These are phyloP conservation scores for Ogataea chonburiensis DNA, from an alignment of 805 yeast genomes.

Conservation along the genomic window DNA sequence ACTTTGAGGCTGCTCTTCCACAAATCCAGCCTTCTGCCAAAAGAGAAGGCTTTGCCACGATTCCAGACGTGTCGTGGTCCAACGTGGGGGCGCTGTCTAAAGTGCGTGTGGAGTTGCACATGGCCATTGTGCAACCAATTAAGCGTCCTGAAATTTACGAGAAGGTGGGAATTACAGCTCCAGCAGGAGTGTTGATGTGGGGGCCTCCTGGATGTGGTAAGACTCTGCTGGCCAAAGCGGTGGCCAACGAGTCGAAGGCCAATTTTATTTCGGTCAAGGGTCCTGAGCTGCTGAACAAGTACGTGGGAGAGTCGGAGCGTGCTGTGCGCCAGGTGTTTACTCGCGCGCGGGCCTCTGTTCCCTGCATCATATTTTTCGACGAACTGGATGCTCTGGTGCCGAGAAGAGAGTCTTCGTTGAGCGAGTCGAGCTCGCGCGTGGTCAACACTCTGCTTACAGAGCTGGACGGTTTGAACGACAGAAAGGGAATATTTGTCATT, in stretches of 20 bases:
- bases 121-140: slow-evolving; percentile 97
- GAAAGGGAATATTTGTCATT: slow-evolving; percentile 89
- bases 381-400: slow-evolving; percentile 97
- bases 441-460: slow-evolving; percentile 94
- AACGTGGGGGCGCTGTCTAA: slow-evolving; percentile 86
- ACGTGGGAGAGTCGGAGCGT: slow-evolving; percentile 92
- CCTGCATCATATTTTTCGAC: slow-evolving; percentile 91
- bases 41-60: slow-evolving; percentile 98
- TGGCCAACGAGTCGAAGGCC: slow-evolving; percentile 95
- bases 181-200: slow-evolving; percentile 96
- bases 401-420: slow-evolving; percentile 80
- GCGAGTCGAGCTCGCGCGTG: slow-evolving; percentile 89
- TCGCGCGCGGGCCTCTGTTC: slow-evolving; percentile 92
- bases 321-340: slow-evolving; percentile 92
- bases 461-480: slow-evolving; percentile 88
- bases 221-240: slow-evolving; percentile 93
- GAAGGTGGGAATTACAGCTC: slow-evolving; percentile 92
- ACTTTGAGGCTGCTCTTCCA: slow-evolving; percentile 83
- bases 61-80: slow-evolving; percentile 96
- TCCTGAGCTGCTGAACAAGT: slow-evolving; percentile 92
- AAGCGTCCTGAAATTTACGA: slow-evolving; percentile 86
- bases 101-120: slow-evolving; percentile 85
- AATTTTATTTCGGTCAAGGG: slow-evolving; percentile 95
- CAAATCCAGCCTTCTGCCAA: slow-evolving; percentile 96
- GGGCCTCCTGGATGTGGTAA: slow-evolving; percentile 99